phyloP scores from a whole-genome alignment of 1,139 yeast species.

The Candida smagusa region DNA sequence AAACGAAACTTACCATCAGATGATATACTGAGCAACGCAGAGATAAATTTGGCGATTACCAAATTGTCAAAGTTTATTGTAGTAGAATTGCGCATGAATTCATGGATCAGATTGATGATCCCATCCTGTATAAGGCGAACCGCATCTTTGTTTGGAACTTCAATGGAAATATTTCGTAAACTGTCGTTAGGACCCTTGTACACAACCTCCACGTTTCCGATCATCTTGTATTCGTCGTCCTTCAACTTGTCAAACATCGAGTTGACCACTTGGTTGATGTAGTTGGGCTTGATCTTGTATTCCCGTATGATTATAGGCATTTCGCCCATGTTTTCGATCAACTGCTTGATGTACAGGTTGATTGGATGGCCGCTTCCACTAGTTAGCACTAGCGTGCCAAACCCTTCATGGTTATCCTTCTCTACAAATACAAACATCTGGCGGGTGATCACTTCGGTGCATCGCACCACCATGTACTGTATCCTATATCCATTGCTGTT shows the following conservation, averaged over 20 bases:
- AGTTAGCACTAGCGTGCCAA: constrained; percentile 9
- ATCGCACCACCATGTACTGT: constrained; percentile 11
- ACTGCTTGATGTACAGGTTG: constrained; percentile 6
- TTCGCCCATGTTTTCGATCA: constrained; percentile 11
- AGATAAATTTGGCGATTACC: constrained; percentile 18
- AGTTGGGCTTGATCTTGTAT: constrained; percentile 7
- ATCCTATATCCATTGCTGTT: constrained; percentile 5
- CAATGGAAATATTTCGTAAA: constrained; percentile 21
- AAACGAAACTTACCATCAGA: constrained; percentile 20
- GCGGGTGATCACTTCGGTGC: constrained; percentile 11
- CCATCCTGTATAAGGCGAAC: constrained; percentile 7
- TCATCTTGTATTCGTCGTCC: constrained; percentile 3
- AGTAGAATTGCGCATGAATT: constrained; percentile 18
- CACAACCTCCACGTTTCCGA: constrained; percentile 14
- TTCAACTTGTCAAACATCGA: constrained; percentile 7
- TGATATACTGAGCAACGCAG: constrained; percentile 19
- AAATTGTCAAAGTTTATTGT: constrained; percentile 21
- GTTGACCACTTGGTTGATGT: constrained; percentile 10
- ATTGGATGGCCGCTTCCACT: constrained; percentile 7
- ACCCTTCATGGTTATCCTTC: constrained; percentile 2
- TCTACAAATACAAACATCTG: constrained; percentile 12
- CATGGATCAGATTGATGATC: constrained; percentile 10
- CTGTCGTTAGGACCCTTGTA: constrained; percentile 13
- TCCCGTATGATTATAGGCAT: constrained; percentile 12
- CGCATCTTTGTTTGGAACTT: constrained; percentile 23